Base-by-base conservation (phyloP, 2,329 filamentous ascomycete species). In the Exophiala calicioides region DNA sequence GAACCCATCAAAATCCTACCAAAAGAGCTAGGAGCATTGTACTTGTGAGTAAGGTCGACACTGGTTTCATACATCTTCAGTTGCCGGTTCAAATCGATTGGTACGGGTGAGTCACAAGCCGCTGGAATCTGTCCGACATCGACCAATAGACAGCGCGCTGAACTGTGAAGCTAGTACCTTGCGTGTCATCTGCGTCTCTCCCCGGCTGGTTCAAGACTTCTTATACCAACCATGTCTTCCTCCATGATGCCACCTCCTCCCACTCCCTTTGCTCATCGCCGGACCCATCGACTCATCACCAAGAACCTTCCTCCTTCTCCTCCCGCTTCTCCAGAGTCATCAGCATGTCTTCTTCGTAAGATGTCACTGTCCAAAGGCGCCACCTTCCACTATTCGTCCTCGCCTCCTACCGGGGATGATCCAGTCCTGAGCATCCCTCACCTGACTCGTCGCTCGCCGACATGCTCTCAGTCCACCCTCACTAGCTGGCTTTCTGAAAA, bases 351-450 rank as follows among this genome's bases (percentile, higher is more conserved):
- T 43, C 44, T 50, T 44, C 60, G 57, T 61, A 78, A 73, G 67
- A 71, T 78, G 66, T 70, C 73, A 66, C 77, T 89, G 67, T 78
- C 75, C 65, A 89, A 88, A 73, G 82, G 82, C 61, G 81, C 84
- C 44, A 88, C 86, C 59, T 79, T 79, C 52, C 72, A 78, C 58
- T 66, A 64, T 34, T 64, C 75, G 24, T 67, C 70, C 30, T 67
- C 62, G 45, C 66, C 68, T 26, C 65, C 71, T 16, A 63, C 66
- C 19, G 60, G 60, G 52, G 66, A 70, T 60, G 68, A 74, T 51
- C 70, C 71, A 15, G 61, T 71, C 13, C 50, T 72, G 34, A 66
- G 63, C 60, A 65, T 74, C 52, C 68, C 67, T 55, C 71, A 68
- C 47, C 75, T 86, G 60, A 77, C 73, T 61, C 71, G 78, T 58